Evolutionary conservation across 306 rosid genomes (phyloP).

Genomic region (Vachellia collinsii): DNA sequence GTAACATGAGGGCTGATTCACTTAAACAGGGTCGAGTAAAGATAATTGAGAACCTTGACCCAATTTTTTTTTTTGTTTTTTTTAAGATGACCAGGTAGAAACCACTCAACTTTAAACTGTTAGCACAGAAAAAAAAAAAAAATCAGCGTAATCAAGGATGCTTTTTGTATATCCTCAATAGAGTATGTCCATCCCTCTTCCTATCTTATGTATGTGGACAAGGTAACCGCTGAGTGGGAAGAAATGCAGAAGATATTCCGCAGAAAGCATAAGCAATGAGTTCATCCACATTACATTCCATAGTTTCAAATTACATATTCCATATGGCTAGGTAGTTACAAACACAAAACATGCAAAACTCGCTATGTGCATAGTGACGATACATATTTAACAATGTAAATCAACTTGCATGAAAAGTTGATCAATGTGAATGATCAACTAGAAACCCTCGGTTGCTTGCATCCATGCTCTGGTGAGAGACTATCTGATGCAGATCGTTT

Average conservation of each 20-base stretch:
- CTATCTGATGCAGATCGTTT: conserved; percentile 80
- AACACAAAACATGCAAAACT: conserved; percentile 30
- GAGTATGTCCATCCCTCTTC: not conserved
- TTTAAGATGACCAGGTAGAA: not conserved
- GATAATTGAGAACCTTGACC: not conserved
- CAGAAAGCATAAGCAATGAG: conserved; percentile 20
- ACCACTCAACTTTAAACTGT: not conserved
- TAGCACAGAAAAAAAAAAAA: not conserved
- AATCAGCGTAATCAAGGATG: not conserved
- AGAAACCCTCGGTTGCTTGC: conserved; percentile 73
- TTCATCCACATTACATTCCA: conserved; percentile 30
- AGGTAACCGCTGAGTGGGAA: not conserved
- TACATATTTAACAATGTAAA: conserved; percentile 12
- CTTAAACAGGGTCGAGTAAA: not conserved
- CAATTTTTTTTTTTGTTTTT: too few species aligned
- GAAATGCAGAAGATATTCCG: conserved; percentile 13
- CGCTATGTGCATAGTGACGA: not conserved
- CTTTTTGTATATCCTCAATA: not conserved
- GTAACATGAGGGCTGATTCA: not conserved
- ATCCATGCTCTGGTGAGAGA: conserved; percentile 71
- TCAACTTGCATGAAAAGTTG: conserved; percentile 23
- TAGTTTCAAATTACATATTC: conserved; percentile 31
- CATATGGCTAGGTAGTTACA: conserved; percentile 29
- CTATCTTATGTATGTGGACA: not conserved
- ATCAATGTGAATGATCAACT: conserved; percentile 38